These are phyloP conservation scores for Asterophora parasitica DNA, from an alignment of 768 basidiomycete genomes.

Conservation along the genomic window DNA sequence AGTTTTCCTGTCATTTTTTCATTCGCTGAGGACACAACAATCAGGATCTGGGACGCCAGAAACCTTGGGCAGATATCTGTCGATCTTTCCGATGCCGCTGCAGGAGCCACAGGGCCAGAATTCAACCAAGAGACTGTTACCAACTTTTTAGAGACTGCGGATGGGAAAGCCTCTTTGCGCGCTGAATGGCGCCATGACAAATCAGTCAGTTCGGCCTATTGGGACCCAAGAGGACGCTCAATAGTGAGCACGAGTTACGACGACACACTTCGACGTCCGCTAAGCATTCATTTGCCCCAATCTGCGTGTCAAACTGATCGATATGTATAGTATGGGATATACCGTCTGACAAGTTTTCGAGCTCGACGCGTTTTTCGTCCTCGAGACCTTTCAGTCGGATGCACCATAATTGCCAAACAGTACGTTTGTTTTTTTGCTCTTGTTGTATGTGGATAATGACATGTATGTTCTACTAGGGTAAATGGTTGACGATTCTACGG, in stretches of 20 bases:
- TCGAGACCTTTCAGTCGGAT: slow-evolving; percentile 62
- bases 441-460: background rate
- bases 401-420: slow-evolving; percentile 78
- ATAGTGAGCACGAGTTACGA: slow-evolving; percentile 87
- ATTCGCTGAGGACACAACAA: background rate
- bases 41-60: slow-evolving; percentile 77
- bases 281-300: background rate
- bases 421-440: slow-evolving; percentile 24
- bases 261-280: slow-evolving; percentile 66
- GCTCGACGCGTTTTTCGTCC: slow-evolving; percentile 46
- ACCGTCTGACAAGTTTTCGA: slow-evolving; percentile 43
- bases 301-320: slow-evolving; percentile 9
- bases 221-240: slow-evolving; percentile 76
- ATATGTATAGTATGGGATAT: slow-evolving; percentile 69
- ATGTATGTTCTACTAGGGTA: slow-evolving; percentile 44
- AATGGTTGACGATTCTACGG: slow-evolving; percentile 74
- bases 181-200: slow-evolving; percentile 68
- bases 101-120: slow-evolving; percentile 22
- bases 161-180: slow-evolving; percentile 52
- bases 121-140: slow-evolving; percentile 41
- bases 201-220: slow-evolving; percentile 79
- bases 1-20: background rate
- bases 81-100: slow-evolving; percentile 24
- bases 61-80: slow-evolving; percentile 48
- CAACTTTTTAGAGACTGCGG: slow-evolving; percentile 44